A percentile compares a stretch with the other conserved stretches of the same genome.
phyloP scores from a whole-genome alignment of 2,329 filamentous ascomycete species.

The Trichothecium sympodiale region DNA sequence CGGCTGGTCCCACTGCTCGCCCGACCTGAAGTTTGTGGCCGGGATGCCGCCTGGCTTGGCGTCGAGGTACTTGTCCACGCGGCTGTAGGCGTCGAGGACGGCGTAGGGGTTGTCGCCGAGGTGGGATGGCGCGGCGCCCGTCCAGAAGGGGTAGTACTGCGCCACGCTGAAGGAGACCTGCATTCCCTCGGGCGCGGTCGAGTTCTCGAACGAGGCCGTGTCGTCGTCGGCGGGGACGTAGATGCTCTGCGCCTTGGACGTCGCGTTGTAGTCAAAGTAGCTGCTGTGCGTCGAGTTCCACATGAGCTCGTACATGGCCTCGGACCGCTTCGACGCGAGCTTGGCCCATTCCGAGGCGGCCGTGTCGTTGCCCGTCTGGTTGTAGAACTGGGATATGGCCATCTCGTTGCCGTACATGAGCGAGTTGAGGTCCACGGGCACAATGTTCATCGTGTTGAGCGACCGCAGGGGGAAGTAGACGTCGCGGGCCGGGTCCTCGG shows the following conservation, averaged over 20 bases:
- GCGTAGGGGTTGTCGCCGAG: conserved; percentile 49
- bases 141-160: conserved; percentile 61
- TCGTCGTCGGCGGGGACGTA: conserved; percentile 40
- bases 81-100: conserved; percentile 41
- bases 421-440: conserved; percentile 58
- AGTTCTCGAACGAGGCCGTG: conserved; percentile 14
- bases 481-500: conserved; percentile 45
- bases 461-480: conserved; percentile 55
- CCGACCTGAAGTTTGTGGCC: conserved; percentile 48
- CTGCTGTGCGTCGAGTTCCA: conserved; percentile 52
- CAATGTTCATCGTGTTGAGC: conserved; percentile 44
- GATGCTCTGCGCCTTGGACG: conserved; percentile 41
- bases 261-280: conserved; percentile 62
- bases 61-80: conserved; percentile 41
- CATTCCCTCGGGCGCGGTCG: conserved; percentile 37
- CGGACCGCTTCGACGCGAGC: conserved; percentile 40
- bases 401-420: conserved; percentile 57
- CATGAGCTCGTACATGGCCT: conserved; percentile 51
- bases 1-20: conserved; percentile 60
- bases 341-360: conserved; percentile 37
- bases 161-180: conserved; percentile 47
- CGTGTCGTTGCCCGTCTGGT: conserved; percentile 35
- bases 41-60: conserved; percentile 44
- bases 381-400: conserved; percentile 43
- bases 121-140: conserved; percentile 46